These are phyloP conservation scores for Volvox africanus DNA, from an alignment of 139 green algal genomes.

Conservation along the genomic window DNA sequence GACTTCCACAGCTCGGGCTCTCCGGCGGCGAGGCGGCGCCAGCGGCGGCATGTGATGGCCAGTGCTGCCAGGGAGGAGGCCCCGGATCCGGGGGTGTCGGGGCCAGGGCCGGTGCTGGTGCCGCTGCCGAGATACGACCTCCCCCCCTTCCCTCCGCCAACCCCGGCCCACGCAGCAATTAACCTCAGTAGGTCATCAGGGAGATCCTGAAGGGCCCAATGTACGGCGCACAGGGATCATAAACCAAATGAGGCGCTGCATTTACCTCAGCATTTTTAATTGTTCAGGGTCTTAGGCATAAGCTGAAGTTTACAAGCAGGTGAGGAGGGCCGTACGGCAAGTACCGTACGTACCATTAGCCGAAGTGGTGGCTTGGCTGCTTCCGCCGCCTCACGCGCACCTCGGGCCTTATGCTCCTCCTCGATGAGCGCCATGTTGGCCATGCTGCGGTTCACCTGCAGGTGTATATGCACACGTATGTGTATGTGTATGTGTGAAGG, in stretches of 20 bases:
- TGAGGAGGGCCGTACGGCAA: too few relatives aligned
- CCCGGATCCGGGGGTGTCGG: not conserved
- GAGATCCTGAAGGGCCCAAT: slow-evolving; percentile 9
- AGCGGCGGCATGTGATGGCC: slow-evolving; percentile 11
- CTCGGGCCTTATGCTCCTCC: slow-evolving; percentile 2
- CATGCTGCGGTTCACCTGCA: slow-evolving; percentile 45
- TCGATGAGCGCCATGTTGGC: slow-evolving; percentile 50
- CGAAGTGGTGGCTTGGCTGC: not conserved
- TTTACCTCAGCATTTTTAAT: too few relatives aligned
- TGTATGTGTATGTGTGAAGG: too few relatives aligned
- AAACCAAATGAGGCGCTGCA: too few relatives aligned
- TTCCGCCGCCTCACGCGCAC: not conserved
- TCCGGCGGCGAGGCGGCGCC: not conserved
- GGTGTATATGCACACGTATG: too few relatives aligned
- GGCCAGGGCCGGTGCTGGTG: not conserved
- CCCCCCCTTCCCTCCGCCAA: not conserved
- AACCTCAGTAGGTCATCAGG: slow-evolving; percentile 26
- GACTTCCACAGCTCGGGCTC: slow-evolving; percentile 15
- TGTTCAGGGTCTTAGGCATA: too few relatives aligned
- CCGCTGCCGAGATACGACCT: not conserved
- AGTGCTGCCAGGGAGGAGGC: not conserved
- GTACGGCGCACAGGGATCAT: too few relatives aligned
- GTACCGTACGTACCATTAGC: slow-evolving; percentile 2
- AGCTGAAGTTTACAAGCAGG: too few relatives aligned
- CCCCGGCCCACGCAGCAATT: not conserved